phyloP scores from a whole-genome alignment of 2,329 filamentous ascomycete species.

The Seiridium unicorne region DNA sequence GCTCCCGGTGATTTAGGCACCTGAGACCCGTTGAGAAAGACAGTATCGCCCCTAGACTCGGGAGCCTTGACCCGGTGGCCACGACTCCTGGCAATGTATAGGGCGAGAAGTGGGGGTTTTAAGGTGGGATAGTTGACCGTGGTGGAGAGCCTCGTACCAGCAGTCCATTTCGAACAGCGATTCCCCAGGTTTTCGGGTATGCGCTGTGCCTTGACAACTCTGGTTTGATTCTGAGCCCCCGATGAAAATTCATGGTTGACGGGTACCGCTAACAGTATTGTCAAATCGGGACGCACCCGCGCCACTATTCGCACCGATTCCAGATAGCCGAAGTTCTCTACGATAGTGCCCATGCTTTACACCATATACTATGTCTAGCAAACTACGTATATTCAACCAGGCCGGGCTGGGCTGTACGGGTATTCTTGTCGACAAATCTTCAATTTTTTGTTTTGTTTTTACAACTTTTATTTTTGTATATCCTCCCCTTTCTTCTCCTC shows the following conservation, averaged over 20 bases:
- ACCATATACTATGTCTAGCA: background rate
- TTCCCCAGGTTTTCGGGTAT: background rate
- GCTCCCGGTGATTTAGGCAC: too few species aligned
- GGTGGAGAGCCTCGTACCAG: background rate
- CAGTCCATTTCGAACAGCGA: background rate
- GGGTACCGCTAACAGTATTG: background rate
- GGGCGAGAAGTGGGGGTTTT: background rate
- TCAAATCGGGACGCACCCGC: background rate
- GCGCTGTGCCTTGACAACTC: too few species aligned
- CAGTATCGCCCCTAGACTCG: too few species aligned
- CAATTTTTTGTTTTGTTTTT: too few species aligned
- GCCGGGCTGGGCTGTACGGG: too few species aligned
- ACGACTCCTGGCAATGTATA: background rate
- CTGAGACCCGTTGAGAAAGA: too few species aligned
- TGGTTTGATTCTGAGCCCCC: background rate
- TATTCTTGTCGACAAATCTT: too few species aligned
- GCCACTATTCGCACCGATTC: slow-evolving; percentile 1
- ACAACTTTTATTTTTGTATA: too few species aligned
- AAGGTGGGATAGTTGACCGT: background rate
- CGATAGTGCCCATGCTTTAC: background rate
- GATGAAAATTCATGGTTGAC: background rate
- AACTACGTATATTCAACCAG: too few species aligned
- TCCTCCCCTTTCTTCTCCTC: too few species aligned
- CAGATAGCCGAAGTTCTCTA: background rate
- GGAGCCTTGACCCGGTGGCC: too few species aligned